Base-by-base conservation (phyloP, 371 early-diverging fungal species). In the Phascolomyces articulosus region DNA sequence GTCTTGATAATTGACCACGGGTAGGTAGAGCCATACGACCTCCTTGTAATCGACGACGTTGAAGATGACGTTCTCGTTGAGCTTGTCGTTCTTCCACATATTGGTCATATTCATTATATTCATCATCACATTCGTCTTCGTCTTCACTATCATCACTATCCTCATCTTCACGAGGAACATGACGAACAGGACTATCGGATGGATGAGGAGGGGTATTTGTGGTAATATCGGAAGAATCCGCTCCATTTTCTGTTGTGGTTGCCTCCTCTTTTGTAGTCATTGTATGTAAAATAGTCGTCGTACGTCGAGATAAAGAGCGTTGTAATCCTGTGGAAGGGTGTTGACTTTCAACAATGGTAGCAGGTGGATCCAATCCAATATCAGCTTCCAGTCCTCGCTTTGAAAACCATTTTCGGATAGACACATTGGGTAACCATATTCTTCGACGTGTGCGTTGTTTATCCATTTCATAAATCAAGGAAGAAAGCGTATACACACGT, bases 391-490 rank as follows among this genome's bases (percentile, higher is more conserved):
- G 8, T 7, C 11, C 20, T 0, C 57, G 56, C 41, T 60, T 21
- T 23, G 20, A 21, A 18, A 62, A 70, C 58, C 65, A 75, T 68
- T 53, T 76, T 66, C 40, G 41, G 2, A 73, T 29, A 1, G 75
- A 62, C 2, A 79, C 20, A 57, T 73, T 70, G 0, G 77, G 77
- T 27, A 64, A 59, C 79, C 79, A 77, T 10, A 78, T 31, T 15
- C 59, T 41, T 13, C 65, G 60, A 11, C 61, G 56, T n/a, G 26
- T 60, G 21, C 82, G 73, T 3, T 47, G 62, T 2, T 67, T 61
- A 40, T 79, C 75, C 57, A 82, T 66, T 26, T 82, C 82, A 47
- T 77, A 79, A 13, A 79, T 60, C 13, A 77, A 64, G 1, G 82
- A 82, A 8, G 75, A 67, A 0, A 82, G 34, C 0, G 82, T 82